Base-by-base conservation (phyloP, 805 yeast species). In the Hanseniaspora guilliermondii region DNA sequence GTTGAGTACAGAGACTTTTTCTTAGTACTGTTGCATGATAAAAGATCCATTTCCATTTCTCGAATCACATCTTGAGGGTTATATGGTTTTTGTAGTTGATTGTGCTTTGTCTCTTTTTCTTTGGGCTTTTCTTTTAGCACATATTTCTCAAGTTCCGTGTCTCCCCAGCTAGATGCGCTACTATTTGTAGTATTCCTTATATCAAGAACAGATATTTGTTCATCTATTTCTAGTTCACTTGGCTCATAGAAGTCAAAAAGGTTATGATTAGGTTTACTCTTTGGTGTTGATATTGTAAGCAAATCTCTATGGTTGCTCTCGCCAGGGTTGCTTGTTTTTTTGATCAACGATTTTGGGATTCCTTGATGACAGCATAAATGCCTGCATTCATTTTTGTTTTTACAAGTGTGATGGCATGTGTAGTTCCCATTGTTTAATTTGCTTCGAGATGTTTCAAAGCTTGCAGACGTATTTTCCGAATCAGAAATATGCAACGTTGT, bases 341-440 rank as follows among this genome's bases (percentile, higher is more conserved):
- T 55, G 47, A 27, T 60, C 19, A 38, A 47, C 48, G 5, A 49
- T 48, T 35, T 48, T 55, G 2, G 70, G 19, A 70, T 61, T 1
- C 79, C 79, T 37, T 72, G 74, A 39, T 71, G 68, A 56, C 80
- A 76, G 50, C 79, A 76, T 4, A 71, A 49, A 59, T 76, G 79
- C 11, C 78, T 68, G 53, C 79, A 76, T 0, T 58, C 63, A 2
- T n/a, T 30, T 44, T 61, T 62, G 58, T 64, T 69, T 47, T 68
- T 73, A 57, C 79, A 76, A 4, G 62, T 48, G 58, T 76, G 79
- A 40, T 67, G 62, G 55, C 79, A 76, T 40, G 66, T 67, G 45
- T 62, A 63, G 50, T 65, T 67, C 1, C 71, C 73, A 54, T 69
- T 66, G 7, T 59, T 19, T 35, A 60, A 32, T 22, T 55, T 40